A percentile compares a stretch with the other conserved stretches of the same genome.
phyloP scores from a whole-genome alignment of 495 filamentous ascomycete species.

The Rostrohypoxylon terebratum region DNA sequence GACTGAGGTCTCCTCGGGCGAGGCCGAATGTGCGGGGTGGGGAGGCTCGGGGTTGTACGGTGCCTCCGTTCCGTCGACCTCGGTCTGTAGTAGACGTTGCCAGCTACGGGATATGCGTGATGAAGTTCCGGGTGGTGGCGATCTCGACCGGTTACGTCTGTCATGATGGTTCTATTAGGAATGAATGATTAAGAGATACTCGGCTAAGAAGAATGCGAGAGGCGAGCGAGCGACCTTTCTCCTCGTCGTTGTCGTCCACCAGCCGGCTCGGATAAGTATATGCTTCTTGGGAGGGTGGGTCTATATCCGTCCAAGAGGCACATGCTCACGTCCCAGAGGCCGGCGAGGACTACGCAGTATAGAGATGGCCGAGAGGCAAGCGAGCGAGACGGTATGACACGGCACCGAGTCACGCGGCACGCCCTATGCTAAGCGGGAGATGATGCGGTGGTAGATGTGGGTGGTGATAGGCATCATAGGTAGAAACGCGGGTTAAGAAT shows the following conservation, averaged over 20 bases:
- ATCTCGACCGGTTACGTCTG: conserved; percentile 40
- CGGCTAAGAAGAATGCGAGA: conserved; percentile 26
- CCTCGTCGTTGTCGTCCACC: conserved; percentile 13
- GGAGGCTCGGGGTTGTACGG: conserved; percentile 52
- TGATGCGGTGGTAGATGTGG: conserved; percentile 22
- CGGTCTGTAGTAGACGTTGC: conserved; percentile 60
- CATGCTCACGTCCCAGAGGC: conserved; percentile 19
- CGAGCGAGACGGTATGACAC: conserved; percentile 6
- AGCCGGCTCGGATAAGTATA: conserved; percentile 12
- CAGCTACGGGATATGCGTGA: conserved; percentile 51
- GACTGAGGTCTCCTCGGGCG: conserved; percentile 65
- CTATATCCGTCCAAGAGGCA: conserved; percentile 13
- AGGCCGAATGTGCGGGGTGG: conserved; percentile 62
- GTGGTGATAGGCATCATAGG: conserved; percentile 32
- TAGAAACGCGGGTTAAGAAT: conserved; percentile 4
- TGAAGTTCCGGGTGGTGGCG: conserved; percentile 46
- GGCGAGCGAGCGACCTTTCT: conserved; percentile 9
- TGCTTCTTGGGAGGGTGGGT: conserved; percentile 19
- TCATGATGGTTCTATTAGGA: conserved; percentile 42
- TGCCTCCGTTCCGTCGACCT: conserved; percentile 48
- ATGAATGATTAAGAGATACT: conserved; percentile 40
- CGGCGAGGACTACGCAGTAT: conserved; percentile 19
- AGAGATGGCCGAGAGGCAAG: conserved; percentile 8
- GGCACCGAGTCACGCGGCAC: conserved; percentile 31
- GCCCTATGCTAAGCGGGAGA: conserved; percentile 24